Evolutionary conservation across 2,329 filamentous ascomycete genomes (phyloP), one percentile per base, ranked within the genome.

Genomic region (Botryotinia globosa): DNA sequence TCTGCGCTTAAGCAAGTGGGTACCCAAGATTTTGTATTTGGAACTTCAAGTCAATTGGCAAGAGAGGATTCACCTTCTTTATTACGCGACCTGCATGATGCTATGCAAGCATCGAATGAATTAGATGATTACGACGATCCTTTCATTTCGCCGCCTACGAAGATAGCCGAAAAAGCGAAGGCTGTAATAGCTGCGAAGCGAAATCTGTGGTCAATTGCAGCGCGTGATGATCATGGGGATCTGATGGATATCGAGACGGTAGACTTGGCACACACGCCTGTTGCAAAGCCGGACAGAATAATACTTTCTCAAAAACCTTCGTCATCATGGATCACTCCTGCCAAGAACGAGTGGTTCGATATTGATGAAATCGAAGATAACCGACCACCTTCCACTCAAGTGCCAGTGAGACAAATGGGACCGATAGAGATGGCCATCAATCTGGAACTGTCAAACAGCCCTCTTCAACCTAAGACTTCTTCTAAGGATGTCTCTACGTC

Each of bases 11-110:
- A 87, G 69, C 87, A 91, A 76, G 87, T 92, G 22, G 85, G 87
- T 4, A 84, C 87, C 1, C 94, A 96, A 80, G 89, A 94, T 74
- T 92, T 94, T 78, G 83, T 97, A 0, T 97, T 97, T 81, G 94
- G 93, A 1, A 96, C 93, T 0, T 94, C 92, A 1, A 97, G 94
- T 80, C 94, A 97, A 80, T 83, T 97, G 37, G 91, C 90, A 22
- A 84, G 87, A 71, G 92, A 94, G 72, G 89, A 94, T 51, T 92
- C 91, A 0, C 91, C 92, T 0, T 87, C 87, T 0, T 86, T 90
- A 37, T 81, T 92, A 25, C 85, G 86, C 44, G 87, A 92, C 63
- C 81, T 92, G 32, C 89, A 92, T 70, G 79, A 84, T 70, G 90
- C 89, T 1, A 86, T 92, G 75, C 85, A 85, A 74, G 84, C 84